Evolutionary conservation across 352 stramenopile genomes (phyloP), one percentile per base, ranked within the genome.

Genomic region (Pythium chondricola): DNA sequence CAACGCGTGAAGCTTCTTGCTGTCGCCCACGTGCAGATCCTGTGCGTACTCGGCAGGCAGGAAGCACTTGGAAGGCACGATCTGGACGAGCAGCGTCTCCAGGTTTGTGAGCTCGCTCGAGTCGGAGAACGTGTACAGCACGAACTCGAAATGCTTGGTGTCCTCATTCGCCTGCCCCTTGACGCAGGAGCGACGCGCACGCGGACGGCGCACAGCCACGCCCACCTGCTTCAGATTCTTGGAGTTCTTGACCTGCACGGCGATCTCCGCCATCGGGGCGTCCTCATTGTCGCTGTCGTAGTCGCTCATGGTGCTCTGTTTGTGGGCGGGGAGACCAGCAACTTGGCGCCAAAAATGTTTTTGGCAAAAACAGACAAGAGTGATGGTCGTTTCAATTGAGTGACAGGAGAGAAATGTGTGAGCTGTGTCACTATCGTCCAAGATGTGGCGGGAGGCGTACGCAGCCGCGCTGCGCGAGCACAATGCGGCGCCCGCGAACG

Each of bases 191-290:
- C 68, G 65, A n/a, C 79, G 79, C 43, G 70, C 45, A 7, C 83
- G 79, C 43, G 83, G 75, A 5, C 75, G 71, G 11, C 83, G 75
- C 58, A 88, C 63, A 0, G 81, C 83, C 46, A 94, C 79, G 30
- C 72, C 83, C 16, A 94, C 67, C 31, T 90, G 77, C 63, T 92
- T 94, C 25, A 89, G 61, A 33, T 86, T 63, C 63, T 92, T 92
- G 36, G 70, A 71, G 58, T 82, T 87, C 30, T 72, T 72, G 56
- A 94, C 85, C 58, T 89, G 72, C 41, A 94, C 52, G 39, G 83
- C 79, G 58, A 94, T 74, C 58, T 89, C 70, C 0, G 74, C 60
- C 61, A 74, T 61, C 36, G 62, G 58, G 24, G 66, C 59, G 39
- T 78, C 65, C 21, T 84, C 69, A n/a, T 48, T 27, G 24, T 67